These are phyloP conservation scores for Saposhnikovia divaricata DNA, from an alignment of 129 eudicot genomes.

Conservation along the genomic window DNA sequence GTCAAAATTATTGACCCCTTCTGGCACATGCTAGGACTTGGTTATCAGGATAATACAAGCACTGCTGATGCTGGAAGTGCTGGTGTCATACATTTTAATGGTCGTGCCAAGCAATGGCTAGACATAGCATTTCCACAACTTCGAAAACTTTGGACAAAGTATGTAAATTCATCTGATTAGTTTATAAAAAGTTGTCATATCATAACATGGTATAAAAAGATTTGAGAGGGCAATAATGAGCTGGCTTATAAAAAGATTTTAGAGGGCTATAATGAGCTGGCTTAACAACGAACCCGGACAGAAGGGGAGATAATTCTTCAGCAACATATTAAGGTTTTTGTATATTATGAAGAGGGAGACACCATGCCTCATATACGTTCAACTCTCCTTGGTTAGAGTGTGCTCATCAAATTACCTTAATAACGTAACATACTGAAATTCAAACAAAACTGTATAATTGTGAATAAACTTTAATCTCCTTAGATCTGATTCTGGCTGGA, in stretches of 20 bases:
- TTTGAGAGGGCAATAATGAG: slow-evolving; percentile 9
- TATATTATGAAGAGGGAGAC: slow-evolving; percentile 17
- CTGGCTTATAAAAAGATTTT: slow-evolving; percentile 15
- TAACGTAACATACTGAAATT: neutral
- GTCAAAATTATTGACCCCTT: slow-evolving; percentile 61
- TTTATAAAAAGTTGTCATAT: too few relatives aligned
- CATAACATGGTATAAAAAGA: slow-evolving; percentile 35
- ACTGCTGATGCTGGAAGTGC: slow-evolving; percentile 55
- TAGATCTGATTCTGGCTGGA: neutral
- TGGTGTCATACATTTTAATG: slow-evolving; percentile 85
- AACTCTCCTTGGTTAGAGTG: slow-evolving; percentile 19
- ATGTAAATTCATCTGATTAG: too few relatives aligned
- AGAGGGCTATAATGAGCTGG: slow-evolving; percentile 9
- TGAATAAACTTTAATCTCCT: too few relatives aligned
- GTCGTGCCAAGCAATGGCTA: slow-evolving; percentile 91
- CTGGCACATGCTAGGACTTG: slow-evolving; percentile 94
- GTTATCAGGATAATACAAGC: slow-evolving; percentile 88
- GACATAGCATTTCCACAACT: too few relatives aligned
- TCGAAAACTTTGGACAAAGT: too few relatives aligned
- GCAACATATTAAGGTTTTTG: slow-evolving; percentile 18
- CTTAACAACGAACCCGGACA: slow-evolving; percentile 28
- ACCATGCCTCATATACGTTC: slow-evolving; percentile 15
- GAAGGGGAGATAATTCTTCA: slow-evolving; percentile 22
- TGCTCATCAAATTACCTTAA: slow-evolving; percentile 14
- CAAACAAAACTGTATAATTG: neutral